phyloP scores from a whole-genome alignment of 768 basidiomycete species.

The Galerina sulciceps region DNA sequence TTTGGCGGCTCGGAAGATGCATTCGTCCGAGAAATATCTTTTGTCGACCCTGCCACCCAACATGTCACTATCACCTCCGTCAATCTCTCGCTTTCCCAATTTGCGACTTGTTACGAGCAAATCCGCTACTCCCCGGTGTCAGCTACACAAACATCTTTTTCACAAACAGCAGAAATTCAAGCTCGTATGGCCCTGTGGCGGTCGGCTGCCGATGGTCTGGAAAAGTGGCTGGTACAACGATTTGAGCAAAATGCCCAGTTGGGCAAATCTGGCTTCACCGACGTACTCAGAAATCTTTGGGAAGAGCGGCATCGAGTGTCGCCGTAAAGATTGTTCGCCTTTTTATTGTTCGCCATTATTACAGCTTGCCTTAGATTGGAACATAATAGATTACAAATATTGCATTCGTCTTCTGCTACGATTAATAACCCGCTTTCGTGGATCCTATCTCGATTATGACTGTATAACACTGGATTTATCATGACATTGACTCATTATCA shows the following conservation, averaged over 20 bases:
- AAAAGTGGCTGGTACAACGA: slow-evolving; percentile 84
- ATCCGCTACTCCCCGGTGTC: slow-evolving; percentile 85
- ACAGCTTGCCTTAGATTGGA: slow-evolving; percentile 14
- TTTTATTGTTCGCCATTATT: slow-evolving; percentile 1
- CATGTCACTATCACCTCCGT: slow-evolving; percentile 86
- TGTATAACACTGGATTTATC: slow-evolving; percentile 14
- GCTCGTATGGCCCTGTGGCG: slow-evolving; percentile 82
- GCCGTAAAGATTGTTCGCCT: slow-evolving; percentile 14
- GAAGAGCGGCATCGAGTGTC: slow-evolving; percentile 64
- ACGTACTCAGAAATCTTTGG: slow-evolving; percentile 81
- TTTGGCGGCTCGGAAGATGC: slow-evolving; percentile 95
- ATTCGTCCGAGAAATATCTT: slow-evolving; percentile 93
- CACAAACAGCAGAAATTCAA: slow-evolving; percentile 92
- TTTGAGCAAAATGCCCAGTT: slow-evolving; percentile 92
- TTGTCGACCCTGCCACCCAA: slow-evolving; percentile 84
- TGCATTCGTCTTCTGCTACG: slow-evolving; percentile 9
- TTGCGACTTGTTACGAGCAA: slow-evolving; percentile 89
- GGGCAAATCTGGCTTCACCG: slow-evolving; percentile 89
- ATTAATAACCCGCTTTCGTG: slow-evolving; percentile 19
- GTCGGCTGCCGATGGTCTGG: slow-evolving; percentile 80
- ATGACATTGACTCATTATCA: background rate
- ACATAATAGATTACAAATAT: slow-evolving; percentile 19
- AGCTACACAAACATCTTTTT: slow-evolving; percentile 67
- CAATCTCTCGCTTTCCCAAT: slow-evolving; percentile 94
- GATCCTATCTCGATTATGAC: slow-evolving; percentile 13